Evolutionary conservation across 2,329 filamentous ascomycete species (phyloP), one percentile per base, ranked within the genome.

Genomic region (Cladophialophora carrionii): DNA sequence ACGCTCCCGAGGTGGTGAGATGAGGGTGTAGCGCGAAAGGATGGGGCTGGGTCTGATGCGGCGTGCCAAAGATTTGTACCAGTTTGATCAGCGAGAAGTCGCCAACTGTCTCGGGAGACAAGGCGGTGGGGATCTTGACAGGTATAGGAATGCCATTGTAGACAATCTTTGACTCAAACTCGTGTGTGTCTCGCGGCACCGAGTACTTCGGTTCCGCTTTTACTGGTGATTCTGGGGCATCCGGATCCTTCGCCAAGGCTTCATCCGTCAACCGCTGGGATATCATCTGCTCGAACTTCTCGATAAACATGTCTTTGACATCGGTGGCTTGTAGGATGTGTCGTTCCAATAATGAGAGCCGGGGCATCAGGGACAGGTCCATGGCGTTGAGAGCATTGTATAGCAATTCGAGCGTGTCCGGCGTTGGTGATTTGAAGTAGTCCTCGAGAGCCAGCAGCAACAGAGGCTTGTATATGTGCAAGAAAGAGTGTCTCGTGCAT

Each of bases 391-490:
- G 90, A 1, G 95, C 90, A 71, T 96, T 86, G 77, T 96, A 99
- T 4, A 99, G 83, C 75, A 91, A 87, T 53, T 91, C 88, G 57
- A 99, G 82, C 0, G 95, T 99, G 76, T 96, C 92, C 3, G 91
- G 87, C 37, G 90, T 88, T 0, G 95, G 95, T 0, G 89, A 88
- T 74, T 96, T 95, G 79, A 98, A 99, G 77, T 99, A 99, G 75
- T 98, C 94, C 74, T 99, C 94, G 59, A 99, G 82, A 0, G 95
- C 95, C 51, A 99, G 80, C 43, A 99, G 82, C 58, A 99, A 83
- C 46, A 99, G 83, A 31, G 95, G 95, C 90, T 99, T 99, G 82
- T 99, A 99, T 69, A 99, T 99, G 78, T 99, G 95, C 71, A 99
- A 81, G 78, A 99, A 99, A 2, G 95, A 93, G 81, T 99, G 95